Evolutionary conservation across 768 basidiomycete genomes (phyloP).

Genomic region (Pulveroboletus sp.): DNA sequence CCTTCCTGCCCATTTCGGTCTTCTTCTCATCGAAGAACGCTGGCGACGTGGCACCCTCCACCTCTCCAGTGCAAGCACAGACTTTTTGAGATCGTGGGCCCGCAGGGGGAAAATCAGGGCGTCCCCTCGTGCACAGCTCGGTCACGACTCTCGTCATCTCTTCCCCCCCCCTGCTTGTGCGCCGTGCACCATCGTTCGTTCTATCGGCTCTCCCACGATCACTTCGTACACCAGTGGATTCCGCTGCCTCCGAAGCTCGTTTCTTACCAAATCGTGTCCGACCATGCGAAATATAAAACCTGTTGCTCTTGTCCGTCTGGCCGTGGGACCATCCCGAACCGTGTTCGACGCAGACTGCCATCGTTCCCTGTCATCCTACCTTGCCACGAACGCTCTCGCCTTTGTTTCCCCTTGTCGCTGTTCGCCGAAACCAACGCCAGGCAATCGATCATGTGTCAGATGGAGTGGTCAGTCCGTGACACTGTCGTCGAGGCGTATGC

Average conservation of each 20-base stretch:
- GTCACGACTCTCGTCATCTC: slow-evolving; percentile 4
- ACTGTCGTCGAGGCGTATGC: neutral
- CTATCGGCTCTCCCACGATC: slow-evolving; percentile 29
- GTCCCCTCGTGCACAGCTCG: slow-evolving; percentile 20
- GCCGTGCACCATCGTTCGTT: slow-evolving; percentile 10
- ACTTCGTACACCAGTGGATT: slow-evolving; percentile 27
- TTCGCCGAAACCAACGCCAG: slow-evolving; percentile 1
- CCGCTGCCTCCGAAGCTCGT: slow-evolving; percentile 27
- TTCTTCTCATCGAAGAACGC: slow-evolving; percentile 24
- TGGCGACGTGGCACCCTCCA: slow-evolving; percentile 26
- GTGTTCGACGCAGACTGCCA: neutral
- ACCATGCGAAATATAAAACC: slow-evolving; percentile 29
- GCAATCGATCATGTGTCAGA: slow-evolving; percentile 44
- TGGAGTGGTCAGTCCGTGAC: slow-evolving; percentile 45
- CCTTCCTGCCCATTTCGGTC: slow-evolving; percentile 23
- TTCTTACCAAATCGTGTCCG: slow-evolving; percentile 28
- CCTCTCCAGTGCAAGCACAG: slow-evolving; percentile 11
- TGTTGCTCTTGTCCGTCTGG: slow-evolving; percentile 4
- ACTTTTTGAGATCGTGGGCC: slow-evolving; percentile 16
- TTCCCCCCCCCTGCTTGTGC: neutral
- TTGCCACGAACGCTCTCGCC: neutral
- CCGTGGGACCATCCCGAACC: neutral
- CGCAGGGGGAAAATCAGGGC: slow-evolving; percentile 29
- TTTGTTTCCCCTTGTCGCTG: neutral
- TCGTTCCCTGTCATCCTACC: neutral